Evolutionary conservation across 2,329 filamentous ascomycete species (phyloP), one percentile per base, ranked within the genome.

Genomic region (Thelonectria olida): DNA sequence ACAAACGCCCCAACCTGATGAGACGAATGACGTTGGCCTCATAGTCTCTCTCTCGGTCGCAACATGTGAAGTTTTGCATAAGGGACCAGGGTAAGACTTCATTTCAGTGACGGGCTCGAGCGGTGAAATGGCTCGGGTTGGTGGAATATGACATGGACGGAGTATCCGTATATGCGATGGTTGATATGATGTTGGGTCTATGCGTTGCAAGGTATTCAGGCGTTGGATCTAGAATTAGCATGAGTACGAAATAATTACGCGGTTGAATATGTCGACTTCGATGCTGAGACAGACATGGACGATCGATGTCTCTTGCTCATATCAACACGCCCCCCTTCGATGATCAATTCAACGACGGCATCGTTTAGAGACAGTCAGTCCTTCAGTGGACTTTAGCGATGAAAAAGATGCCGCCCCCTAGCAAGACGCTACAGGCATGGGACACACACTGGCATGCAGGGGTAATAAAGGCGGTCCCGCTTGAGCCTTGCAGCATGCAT

Each of bases 61-160:
- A 50, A 48, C 54, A 58, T 62, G 59, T 48, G 41, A 62, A 61
- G 51, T 61, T 54, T 61, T 39, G 52, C 58, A 55, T 55, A 52
- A 60, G 31, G 42, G 23, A 55, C 56, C 34, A 19, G 56, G 55
- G 56, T 27, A n/a, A 22, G 56, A 45, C 41, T 52, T 61, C 51
- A 61, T 61, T 61, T 61, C 42, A 51, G 51, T n/a, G 31, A 17
- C 23, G 51, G 51, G 51, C 57, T 52, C 50, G 50, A 44, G 57
- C 57, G 44, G 39, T 34, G 44, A 44, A 36, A 49, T 36, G 19
- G 55, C 51, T 60, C 45, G 36, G 39, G 44, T 22, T 19, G 31
- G 41, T 19, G 51, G 51, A 25, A 45, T 10, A 19, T 3, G 51
- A 31, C 25, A 34, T 12, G 22, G 25, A 17, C 36, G 39, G 15